Base-by-base conservation (phyloP, 2,329 filamentous ascomycete genomes). In the Neofusicoccum parvum region DNA sequence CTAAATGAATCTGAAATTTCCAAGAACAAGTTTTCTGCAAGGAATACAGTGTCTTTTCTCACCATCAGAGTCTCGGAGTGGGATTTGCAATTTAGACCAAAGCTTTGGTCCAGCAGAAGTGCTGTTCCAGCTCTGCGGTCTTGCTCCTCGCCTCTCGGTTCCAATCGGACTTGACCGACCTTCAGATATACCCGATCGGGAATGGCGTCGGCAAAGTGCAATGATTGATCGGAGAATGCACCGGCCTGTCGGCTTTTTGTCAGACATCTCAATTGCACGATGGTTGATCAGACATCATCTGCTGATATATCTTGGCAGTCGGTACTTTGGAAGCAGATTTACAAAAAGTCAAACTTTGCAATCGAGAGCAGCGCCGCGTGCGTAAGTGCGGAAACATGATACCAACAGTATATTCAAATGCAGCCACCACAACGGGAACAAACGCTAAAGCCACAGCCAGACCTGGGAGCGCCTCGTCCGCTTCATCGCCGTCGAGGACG, bases 111-210 rank as follows among this genome's bases (percentile, higher is more conserved):
- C 3, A 23, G 20, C 20, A 23, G 3, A 23, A 23, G 20, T 23
- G 20, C 20, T 23, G 2, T 23, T 2, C 20, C 20, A 23, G 20
- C 20, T 23, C 20, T 23, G 20, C 20, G 20, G 20, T 23, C 20
- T 23, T 32, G 27, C 27, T 32, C 6, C 27, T 32, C 27, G 5
- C 6, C 6, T 32, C 27, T 32, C 27, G 27, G 27, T 32, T 32
- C 5, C 27, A 32, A 56, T 79, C 77, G 41, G 80, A 86, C 70
- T 73, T 10, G 34, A 80, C 79, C 17, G 86, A 88, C 71, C 77
- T 88, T 12, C 9, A 37, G 2, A 39, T 1, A 39, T 39, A 14
- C 37, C 37, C 3, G 11, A 39, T 39, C 14, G 10, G 37, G 37
- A 11, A 11, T 39, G 14, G 17, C 46, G 20, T 27, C 46, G 46